Percentiles rank a stretch among this genome's conserved stretches.
These are phyloP conservation scores for Collariella sp. DNA, from an alignment of 495 filamentous ascomycete genomes.

Conservation along the genomic window DNA sequence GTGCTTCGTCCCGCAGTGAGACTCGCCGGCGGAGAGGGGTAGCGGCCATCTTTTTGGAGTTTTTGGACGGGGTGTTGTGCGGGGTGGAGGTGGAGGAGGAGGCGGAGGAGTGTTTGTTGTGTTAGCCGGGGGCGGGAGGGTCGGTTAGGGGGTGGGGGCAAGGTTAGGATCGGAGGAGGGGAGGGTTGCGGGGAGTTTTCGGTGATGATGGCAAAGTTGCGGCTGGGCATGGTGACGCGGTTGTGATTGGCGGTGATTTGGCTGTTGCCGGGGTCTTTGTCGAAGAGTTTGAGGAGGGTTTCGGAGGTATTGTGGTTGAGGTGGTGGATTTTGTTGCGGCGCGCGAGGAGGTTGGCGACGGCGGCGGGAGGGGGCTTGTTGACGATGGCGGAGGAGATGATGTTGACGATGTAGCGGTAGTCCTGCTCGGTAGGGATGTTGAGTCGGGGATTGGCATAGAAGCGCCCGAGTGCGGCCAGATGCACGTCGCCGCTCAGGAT, in stretches of 20 bases:
- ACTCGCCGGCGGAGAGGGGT: slow-evolving; percentile 56
- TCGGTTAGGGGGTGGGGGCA: slow-evolving; percentile 8
- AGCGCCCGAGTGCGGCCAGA: slow-evolving; percentile 83
- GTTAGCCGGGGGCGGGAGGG: not conserved
- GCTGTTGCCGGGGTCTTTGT: slow-evolving; percentile 65
- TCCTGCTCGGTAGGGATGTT: slow-evolving; percentile 73
- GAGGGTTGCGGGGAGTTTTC: slow-evolving; percentile 48
- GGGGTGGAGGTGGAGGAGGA: not conserved
- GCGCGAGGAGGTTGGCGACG: slow-evolving; percentile 79
- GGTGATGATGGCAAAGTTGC: slow-evolving; percentile 80
- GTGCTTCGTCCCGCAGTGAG: slow-evolving; percentile 55
- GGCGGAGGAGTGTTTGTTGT: slow-evolving; percentile 4
- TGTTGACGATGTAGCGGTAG: slow-evolving; percentile 83
- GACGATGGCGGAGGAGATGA: slow-evolving; percentile 85
- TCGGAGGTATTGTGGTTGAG: slow-evolving; percentile 79
- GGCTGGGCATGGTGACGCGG: slow-evolving; percentile 78
- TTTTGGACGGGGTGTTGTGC: slow-evolving; percentile 4
- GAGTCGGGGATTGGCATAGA: slow-evolving; percentile 81
- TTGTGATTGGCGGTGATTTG: slow-evolving; percentile 62
- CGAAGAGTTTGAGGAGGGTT: slow-evolving; percentile 77
- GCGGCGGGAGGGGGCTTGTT: slow-evolving; percentile 86
- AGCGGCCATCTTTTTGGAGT: slow-evolving; percentile 50
- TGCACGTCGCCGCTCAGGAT: slow-evolving; percentile 93
- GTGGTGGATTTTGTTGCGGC: slow-evolving; percentile 87
- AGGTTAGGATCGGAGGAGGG: slow-evolving; percentile 12